A percentile compares a stretch with the other conserved stretches of the same genome.
Conservation (phyloP, 1,139 yeast species). For the Taphrina populina region DNA sequence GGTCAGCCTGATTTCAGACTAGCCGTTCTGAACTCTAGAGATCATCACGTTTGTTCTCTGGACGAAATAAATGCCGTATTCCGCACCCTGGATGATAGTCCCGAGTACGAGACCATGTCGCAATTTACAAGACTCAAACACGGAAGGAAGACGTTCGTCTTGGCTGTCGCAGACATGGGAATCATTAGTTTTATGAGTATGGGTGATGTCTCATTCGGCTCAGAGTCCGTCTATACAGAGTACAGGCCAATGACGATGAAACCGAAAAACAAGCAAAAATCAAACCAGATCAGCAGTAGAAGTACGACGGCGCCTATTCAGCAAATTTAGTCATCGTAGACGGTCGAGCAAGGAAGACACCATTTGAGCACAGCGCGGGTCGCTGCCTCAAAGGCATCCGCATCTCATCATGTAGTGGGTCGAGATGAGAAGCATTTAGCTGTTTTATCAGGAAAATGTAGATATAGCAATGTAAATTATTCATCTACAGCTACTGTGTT, state of each 20-base stretch:
- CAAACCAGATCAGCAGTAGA: too few relatives aligned
- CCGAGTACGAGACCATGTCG: not conserved
- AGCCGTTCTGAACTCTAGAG: slow-evolving; percentile 51
- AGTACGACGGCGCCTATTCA: too few relatives aligned
- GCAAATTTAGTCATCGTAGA: too few relatives aligned
- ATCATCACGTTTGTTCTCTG: slow-evolving; percentile 9
- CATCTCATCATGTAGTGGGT: too few relatives aligned
- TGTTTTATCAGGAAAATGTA: too few relatives aligned
- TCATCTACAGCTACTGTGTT: too few relatives aligned
- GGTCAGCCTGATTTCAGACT: slow-evolving; percentile 76
- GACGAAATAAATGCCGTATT: slow-evolving; percentile 14
- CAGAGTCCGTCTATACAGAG: slow-evolving; percentile 2
- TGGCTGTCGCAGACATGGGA: slow-evolving; percentile 35
- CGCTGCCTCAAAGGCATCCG: too few relatives aligned
- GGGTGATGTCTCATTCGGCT: slow-evolving; percentile 28
- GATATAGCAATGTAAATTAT: too few relatives aligned
- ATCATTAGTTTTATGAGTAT: slow-evolving; percentile 30
- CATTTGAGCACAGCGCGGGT: too few relatives aligned
- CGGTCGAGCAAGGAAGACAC: too few relatives aligned
- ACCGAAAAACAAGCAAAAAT: not conserved
- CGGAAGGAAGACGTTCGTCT: slow-evolving; percentile 24
- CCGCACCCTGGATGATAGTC: slow-evolving; percentile 3
- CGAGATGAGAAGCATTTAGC: too few relatives aligned
- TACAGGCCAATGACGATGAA: not conserved
- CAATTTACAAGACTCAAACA: slow-evolving; percentile 24